Percentiles rank a stretch among this genome's conserved stretches.
These are phyloP conservation scores for Jatropha curcas DNA, from an alignment of 345 rosid genomes.

Conservation along the genomic window DNA sequence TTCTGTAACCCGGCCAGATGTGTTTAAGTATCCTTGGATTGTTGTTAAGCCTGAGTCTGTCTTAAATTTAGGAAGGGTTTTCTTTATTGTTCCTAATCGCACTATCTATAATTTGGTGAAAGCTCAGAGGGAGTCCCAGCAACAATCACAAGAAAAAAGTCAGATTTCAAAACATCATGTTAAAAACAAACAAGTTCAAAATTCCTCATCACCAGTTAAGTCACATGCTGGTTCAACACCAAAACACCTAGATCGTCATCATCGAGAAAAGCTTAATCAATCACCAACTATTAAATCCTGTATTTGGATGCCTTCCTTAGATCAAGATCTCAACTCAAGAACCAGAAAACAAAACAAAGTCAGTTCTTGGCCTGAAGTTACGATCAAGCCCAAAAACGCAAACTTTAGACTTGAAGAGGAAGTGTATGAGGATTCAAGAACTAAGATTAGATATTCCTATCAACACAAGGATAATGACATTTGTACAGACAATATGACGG, in stretches of 20 bases:
- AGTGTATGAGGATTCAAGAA: background rate
- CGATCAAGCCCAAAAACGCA: constrained; percentile 9
- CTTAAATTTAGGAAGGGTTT: constrained; percentile 38
- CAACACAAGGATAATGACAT: constrained; percentile 2
- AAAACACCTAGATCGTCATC: constrained; percentile 16
- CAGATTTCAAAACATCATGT: constrained; percentile 12
- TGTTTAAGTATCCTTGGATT: constrained; percentile 51
- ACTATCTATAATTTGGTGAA: constrained; percentile 39
- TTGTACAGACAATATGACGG: no score
- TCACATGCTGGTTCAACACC: constrained; percentile 23
- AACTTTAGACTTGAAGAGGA: constrained; percentile 17
- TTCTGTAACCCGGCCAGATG: constrained; percentile 44
- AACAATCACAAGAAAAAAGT: constrained; percentile 6
- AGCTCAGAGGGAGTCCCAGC: constrained; percentile 18
- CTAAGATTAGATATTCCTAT: background rate
- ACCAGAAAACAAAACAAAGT: constrained; percentile 8
- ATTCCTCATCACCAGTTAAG: background rate
- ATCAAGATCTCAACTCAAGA: constrained; percentile 4
- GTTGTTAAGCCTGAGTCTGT: constrained; percentile 47
- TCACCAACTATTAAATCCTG: constrained; percentile 15
- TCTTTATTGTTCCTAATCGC: constrained; percentile 43
- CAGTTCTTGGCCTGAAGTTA: constrained; percentile 24
- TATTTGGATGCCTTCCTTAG: constrained; percentile 1
- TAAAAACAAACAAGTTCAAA: background rate
- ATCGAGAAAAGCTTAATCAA: background rate